phyloP scores from a whole-genome alignment of 1,284 basidiomycete genomes.

The Leccinum subrobustum region DNA sequence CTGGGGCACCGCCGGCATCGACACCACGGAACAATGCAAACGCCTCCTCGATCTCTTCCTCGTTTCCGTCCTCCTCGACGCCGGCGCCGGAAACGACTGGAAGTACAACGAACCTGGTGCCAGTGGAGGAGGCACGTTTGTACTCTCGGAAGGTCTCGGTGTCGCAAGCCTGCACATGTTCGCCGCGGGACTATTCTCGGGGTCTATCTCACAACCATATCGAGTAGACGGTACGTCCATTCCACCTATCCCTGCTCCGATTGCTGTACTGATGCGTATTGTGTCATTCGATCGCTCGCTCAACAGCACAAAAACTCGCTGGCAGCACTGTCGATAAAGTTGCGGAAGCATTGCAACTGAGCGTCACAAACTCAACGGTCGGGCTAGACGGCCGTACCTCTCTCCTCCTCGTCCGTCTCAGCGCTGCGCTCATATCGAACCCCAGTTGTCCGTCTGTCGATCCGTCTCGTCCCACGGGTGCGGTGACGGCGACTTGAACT shows the following conservation, averaged over 20 bases:
- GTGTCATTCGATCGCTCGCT: constrained; percentile 7
- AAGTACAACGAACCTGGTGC: constrained; percentile 65
- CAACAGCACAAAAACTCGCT: constrained; percentile 68
- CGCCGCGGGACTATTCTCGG: constrained; percentile 76
- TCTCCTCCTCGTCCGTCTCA: constrained; percentile 67
- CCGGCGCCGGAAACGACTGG: constrained; percentile 89
- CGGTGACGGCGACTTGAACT: constrained; percentile 45
- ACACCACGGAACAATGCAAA: constrained; percentile 62
- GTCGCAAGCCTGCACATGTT: constrained; percentile 95
- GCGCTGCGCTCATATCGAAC: constrained; percentile 63
- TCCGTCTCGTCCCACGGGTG: constrained; percentile 61
- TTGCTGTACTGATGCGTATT: background rate
- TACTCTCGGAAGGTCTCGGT: constrained; percentile 87
- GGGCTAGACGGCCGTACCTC: constrained; percentile 85
- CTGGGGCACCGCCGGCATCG: constrained; percentile 52
- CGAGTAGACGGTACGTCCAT: constrained; percentile 69
- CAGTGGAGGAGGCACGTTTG: constrained; percentile 51
- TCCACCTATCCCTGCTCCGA: background rate
- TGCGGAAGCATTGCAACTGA: constrained; percentile 80
- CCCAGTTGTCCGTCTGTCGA: constrained; percentile 46
- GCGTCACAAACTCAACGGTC: constrained; percentile 78
- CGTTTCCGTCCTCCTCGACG: constrained; percentile 93
- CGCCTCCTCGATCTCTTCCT: constrained; percentile 89
- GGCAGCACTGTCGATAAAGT: constrained; percentile 63
- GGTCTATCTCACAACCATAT: constrained; percentile 59